Evolutionary conservation across 2,329 filamentous ascomycete species (phyloP).

Genomic region (Colletotrichum aenigma): DNA sequence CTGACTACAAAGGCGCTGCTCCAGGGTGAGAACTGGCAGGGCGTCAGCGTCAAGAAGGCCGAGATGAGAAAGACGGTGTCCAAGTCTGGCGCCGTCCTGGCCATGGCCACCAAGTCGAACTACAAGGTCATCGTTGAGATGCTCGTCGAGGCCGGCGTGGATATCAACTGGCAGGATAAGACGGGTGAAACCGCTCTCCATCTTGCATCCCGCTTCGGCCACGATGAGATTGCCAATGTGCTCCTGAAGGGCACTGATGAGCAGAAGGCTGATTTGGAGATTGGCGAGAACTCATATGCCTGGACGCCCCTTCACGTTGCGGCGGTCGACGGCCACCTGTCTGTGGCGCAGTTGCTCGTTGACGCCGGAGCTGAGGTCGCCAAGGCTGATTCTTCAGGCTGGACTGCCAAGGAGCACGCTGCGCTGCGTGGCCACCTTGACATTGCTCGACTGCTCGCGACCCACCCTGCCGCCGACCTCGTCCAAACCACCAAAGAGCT

Average conservation of each 20-base stretch:
- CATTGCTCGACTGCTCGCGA: conserved; percentile 73
- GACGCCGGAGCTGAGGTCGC: conserved; percentile 78
- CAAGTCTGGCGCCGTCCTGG: conserved; percentile 86
- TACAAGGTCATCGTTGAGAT: conserved; percentile 84
- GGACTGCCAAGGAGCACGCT: conserved; percentile 93
- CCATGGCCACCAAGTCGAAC: conserved; percentile 87
- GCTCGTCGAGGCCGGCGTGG: conserved; percentile 86
- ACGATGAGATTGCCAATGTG: conserved; percentile 78
- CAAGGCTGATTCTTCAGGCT: conserved; percentile 83
- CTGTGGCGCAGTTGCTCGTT: conserved; percentile 77
- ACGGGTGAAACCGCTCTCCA: conserved; percentile 92
- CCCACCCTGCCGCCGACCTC: conserved; percentile 43
- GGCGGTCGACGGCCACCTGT: conserved; percentile 83
- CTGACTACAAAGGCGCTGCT: conserved; percentile 83
- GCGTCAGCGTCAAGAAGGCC: conserved; percentile 63
- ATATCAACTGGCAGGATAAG: conserved; percentile 92
- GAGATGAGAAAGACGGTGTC: conserved; percentile 72
- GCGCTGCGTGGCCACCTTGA: conserved; percentile 85
- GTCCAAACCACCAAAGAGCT: not conserved
- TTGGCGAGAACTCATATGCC: conserved; percentile 81
- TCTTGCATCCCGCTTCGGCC: conserved; percentile 87
- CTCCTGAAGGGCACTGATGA: conserved; percentile 72
- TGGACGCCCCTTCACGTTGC: conserved; percentile 98
- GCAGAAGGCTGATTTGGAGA: conserved; percentile 77
- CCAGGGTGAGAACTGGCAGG: conserved; percentile 79